Evolutionary conservation across 2,329 filamentous ascomycete species (phyloP).

Genomic region (Lojkania enalia): DNA sequence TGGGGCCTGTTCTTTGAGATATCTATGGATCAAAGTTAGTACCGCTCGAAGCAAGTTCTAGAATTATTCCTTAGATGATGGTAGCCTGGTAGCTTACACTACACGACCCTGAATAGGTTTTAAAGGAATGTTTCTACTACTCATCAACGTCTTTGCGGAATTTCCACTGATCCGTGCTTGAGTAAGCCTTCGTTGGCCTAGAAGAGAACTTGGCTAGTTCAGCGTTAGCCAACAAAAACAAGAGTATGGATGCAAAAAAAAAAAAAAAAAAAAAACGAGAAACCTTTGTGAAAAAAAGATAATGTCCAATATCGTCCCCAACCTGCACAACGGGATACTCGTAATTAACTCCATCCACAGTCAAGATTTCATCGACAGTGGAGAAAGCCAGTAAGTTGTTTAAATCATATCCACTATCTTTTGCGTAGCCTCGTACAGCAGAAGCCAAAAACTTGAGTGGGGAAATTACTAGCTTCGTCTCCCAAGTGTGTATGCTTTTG

Average conservation of each 20-base stretch:
- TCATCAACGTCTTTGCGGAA: not conserved
- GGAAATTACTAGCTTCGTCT: not conserved
- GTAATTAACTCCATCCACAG: not conserved
- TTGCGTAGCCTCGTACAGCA: not conserved
- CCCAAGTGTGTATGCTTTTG: not conserved
- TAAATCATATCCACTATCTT: not conserved
- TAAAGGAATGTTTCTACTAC: not conserved
- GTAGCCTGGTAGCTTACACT: not conserved
- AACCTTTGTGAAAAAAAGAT: not conserved
- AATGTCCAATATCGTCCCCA: not conserved
- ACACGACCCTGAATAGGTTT: not conserved
- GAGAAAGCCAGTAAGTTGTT: not conserved
- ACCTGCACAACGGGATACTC: not conserved
- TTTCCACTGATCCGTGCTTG: not conserved
- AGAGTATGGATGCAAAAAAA: no score
- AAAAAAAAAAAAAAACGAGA: no score
- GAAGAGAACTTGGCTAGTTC: not conserved
- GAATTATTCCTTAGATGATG: not conserved
- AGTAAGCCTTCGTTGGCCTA: not conserved
- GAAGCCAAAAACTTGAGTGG: not conserved
- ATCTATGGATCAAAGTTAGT: no score
- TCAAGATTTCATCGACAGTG: not conserved
- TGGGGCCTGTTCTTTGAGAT: not conserved
- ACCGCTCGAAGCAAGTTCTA: not conserved
- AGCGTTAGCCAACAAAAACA: no score